Conservation (phyloP, 2,329 filamentous ascomycete species). For the Botrytis sinoallii region DNA sequence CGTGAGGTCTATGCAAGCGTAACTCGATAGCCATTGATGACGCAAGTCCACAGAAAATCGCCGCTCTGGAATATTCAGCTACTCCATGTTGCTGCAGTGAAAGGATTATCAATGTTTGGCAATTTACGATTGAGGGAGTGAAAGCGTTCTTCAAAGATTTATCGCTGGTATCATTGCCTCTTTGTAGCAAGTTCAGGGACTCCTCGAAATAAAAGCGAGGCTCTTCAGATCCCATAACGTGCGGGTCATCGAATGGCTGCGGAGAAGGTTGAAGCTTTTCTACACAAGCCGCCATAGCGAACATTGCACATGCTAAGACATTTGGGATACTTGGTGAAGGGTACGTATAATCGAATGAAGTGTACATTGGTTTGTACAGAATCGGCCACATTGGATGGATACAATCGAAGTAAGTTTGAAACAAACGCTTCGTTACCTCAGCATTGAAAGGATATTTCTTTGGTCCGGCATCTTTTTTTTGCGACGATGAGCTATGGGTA, state of each 20-base stretch:
- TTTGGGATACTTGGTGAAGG: conserved; percentile 31
- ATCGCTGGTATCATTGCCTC: conserved; percentile 16
- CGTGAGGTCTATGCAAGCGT: conserved; percentile 30
- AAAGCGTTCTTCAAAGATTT: conserved; percentile 27
- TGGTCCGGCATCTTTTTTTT: background rate
- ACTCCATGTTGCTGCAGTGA: conserved; percentile 35
- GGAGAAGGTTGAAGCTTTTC: conserved; percentile 25
- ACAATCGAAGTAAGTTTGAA: conserved; percentile 35
- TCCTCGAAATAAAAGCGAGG: conserved; percentile 17
- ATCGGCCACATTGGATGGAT: conserved; percentile 37
- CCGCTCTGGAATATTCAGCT: conserved; percentile 35
- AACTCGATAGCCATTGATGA: conserved; percentile 36
- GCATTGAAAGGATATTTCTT: conserved; percentile 22
- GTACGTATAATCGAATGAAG: conserved; percentile 30
- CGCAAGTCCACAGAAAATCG: conserved; percentile 32
- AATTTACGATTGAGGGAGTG: conserved; percentile 32
- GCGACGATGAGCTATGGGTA: background rate
- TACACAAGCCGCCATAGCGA: conserved; percentile 34
- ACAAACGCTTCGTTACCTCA: conserved; percentile 31
- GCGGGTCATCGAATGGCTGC: conserved; percentile 22
- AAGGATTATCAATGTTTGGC: conserved; percentile 34
- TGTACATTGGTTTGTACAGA: conserved; percentile 36
- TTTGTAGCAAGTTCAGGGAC: conserved; percentile 30
- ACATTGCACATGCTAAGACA: conserved; percentile 32
- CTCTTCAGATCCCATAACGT: conserved; percentile 15